Conservation (phyloP, 2,329 filamentous ascomycete genomes). For the Arthroderma uncinatum region DNA sequence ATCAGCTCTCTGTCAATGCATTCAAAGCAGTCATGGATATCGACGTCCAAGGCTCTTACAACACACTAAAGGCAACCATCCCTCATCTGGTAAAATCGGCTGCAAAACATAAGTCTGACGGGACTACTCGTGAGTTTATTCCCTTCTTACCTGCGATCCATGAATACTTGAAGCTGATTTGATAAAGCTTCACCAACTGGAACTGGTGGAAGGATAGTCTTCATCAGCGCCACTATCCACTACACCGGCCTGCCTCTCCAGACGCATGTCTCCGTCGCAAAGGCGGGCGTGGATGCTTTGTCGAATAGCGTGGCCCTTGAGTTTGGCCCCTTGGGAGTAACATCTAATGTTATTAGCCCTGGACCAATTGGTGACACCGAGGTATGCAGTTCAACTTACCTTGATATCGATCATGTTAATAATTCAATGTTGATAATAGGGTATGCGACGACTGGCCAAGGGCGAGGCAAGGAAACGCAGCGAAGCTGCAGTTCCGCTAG, state of each 20-base stretch:
- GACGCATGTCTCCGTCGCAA: slow-evolving; percentile 81
- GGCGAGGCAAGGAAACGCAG: slow-evolving; percentile 40
- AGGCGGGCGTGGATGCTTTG: slow-evolving; percentile 80
- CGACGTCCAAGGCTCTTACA: slow-evolving; percentile 85
- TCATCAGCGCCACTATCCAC: slow-evolving; percentile 82
- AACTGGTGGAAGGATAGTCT: slow-evolving; percentile 75
- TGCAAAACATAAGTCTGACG: slow-evolving; percentile 48
- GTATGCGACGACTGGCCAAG: slow-evolving; percentile 53
- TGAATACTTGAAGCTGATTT: slow-evolving; percentile 13
- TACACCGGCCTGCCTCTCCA: slow-evolving; percentile 79
- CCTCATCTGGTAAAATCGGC: slow-evolving; percentile 71
- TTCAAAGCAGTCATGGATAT: slow-evolving; percentile 97
- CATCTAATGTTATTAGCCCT: slow-evolving; percentile 78
- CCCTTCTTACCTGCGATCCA: background rate
- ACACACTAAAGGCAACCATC: slow-evolving; percentile 85
- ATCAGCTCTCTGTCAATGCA: slow-evolving; percentile 71
- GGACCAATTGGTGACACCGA: slow-evolving; percentile 81
- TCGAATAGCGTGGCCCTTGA: slow-evolving; percentile 71
- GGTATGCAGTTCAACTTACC: slow-evolving; percentile 16
- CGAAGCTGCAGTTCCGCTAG: slow-evolving; percentile 52
- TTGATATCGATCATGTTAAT: too few relatives aligned
- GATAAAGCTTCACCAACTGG: slow-evolving; percentile 34
- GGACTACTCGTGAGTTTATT: slow-evolving; percentile 37
- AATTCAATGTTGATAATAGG: slow-evolving; percentile 33
- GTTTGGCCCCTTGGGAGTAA: slow-evolving; percentile 76